A percentile compares a stretch with the other conserved stretches of the same genome.
phyloP scores from a whole-genome alignment of 306 rosid species.

The Cucumis melo region DNA sequence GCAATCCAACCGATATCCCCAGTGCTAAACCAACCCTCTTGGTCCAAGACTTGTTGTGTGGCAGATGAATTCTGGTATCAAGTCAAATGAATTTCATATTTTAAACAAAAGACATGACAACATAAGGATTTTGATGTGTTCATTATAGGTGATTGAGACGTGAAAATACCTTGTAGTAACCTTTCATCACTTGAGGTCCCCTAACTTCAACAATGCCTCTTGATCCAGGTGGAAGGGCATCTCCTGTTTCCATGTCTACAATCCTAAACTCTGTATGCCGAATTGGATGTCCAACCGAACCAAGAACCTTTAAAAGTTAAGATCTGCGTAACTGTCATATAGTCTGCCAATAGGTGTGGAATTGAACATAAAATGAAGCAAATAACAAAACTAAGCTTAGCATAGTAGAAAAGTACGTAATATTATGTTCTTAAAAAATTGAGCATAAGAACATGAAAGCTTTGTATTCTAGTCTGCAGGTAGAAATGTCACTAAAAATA shows the following conservation, averaged over 20 bases:
- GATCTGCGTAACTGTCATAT: constrained; percentile 24
- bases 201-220: constrained; percentile 62
- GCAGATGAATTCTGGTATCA: constrained; percentile 55
- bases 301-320: constrained; percentile 68
- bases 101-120: background rate
- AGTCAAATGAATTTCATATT: background rate
- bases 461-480: background rate
- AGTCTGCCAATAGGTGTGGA: constrained; percentile 13
- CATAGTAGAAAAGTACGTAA: background rate
- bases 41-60: constrained; percentile 51
- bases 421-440: background rate
- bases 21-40: constrained; percentile 76
- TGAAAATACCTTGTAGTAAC: constrained; percentile 73
- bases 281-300: constrained; percentile 84
- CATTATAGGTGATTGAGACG: background rate
- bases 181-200: constrained; percentile 88
- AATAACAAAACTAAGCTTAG: constrained; percentile 1
- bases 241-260: constrained; percentile 58
- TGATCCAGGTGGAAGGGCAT: constrained; percentile 68
- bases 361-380: constrained; percentile 3
- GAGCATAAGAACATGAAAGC: background rate
- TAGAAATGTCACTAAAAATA: background rate
- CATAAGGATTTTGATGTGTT: background rate
- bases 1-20: constrained; percentile 93
- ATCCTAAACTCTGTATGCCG: constrained; percentile 62